Evolutionary conservation across 148 eudicot species (phyloP).

Genomic region (Hydrangea macrophylla): DNA sequence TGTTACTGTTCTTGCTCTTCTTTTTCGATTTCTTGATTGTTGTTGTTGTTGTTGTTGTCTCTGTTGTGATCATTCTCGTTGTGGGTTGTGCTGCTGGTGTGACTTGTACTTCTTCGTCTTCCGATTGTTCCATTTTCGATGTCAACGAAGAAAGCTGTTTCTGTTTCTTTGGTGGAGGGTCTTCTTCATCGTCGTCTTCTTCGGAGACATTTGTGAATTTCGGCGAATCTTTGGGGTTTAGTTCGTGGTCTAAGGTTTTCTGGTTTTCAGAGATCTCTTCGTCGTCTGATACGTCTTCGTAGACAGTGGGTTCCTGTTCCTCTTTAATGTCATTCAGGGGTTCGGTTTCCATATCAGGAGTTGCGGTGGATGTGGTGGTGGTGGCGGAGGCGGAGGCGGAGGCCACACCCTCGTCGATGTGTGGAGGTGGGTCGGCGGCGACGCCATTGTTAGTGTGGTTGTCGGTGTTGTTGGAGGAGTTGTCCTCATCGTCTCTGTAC

Average conservation of each 20-base stretch:
- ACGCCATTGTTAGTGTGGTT: background rate
- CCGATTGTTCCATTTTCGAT: background rate
- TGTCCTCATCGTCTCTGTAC: conserved; percentile 12
- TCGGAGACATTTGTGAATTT: conserved; percentile 23
- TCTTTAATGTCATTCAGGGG: conserved; percentile 13
- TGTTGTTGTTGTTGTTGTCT: background rate
- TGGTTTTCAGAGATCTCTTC: conserved; percentile 6
- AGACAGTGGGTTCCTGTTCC: conserved; percentile 23
- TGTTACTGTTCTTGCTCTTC: conserved; percentile 54
- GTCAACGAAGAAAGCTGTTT: conserved; percentile 28
- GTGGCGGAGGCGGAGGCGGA: background rate
- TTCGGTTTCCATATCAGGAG: conserved; percentile 19
- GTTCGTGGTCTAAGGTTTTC: background rate
- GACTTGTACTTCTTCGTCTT: conserved; percentile 17
- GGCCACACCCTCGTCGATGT: background rate
- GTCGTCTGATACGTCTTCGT: conserved; percentile 32
- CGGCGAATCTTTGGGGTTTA: conserved; percentile 17
- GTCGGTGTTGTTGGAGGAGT: background rate
- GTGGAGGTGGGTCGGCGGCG: background rate
- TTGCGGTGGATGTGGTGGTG: background rate
- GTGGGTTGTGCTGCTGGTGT: conserved; percentile 1
- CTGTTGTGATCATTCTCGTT: conserved; percentile 27
- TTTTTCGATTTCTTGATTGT: conserved; percentile 36
- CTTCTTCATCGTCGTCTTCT: conserved; percentile 24
- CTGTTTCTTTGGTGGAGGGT: conserved; percentile 33